Evolutionary conservation across 2,329 filamentous ascomycete genomes (phyloP).

Genomic region (Aspergillus tanneri): DNA sequence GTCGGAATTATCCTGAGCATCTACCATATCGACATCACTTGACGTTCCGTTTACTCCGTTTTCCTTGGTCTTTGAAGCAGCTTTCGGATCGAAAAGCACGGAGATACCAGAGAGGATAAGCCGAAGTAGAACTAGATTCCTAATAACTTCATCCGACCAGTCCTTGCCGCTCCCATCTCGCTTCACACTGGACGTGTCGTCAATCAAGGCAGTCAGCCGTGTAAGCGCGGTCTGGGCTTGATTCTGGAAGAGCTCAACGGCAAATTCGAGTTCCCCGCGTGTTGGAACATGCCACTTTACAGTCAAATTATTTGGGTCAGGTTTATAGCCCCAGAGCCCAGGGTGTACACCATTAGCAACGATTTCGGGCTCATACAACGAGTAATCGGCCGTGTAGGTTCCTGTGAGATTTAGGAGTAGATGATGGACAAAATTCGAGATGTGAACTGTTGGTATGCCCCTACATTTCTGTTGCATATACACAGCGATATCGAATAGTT

Average conservation of each 20-base stretch:
- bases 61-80: constrained; percentile 58
- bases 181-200: constrained; percentile 76
- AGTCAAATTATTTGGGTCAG: constrained; percentile 70
- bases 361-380: constrained; percentile 78
- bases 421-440: constrained; percentile 97
- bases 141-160: constrained; percentile 95
- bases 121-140: constrained; percentile 82
- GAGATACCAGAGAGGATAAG: constrained; percentile 90
- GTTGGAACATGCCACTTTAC: constrained; percentile 90
- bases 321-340: constrained; percentile 79
- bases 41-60: constrained; percentile 41
- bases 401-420: constrained; percentile 90
- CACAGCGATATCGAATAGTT: constrained; percentile 84
- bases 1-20: constrained; percentile 37
- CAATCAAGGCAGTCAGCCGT: constrained; percentile 75
- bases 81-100: constrained; percentile 78
- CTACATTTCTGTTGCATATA: constrained; percentile 97
- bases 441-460: constrained; percentile 89
- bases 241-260: constrained; percentile 81
- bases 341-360: constrained; percentile 70
- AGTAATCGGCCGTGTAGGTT: constrained; percentile 88
- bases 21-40: constrained; percentile 48
- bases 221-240: constrained; percentile 75
- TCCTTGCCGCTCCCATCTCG: constrained; percentile 95
- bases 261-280: constrained; percentile 78